A percentile compares a stretch with the other conserved stretches of the same genome.
These are phyloP conservation scores for Capniomyces stellatus DNA, from an alignment of 371 early-diverging fungal species.

Conservation along the genomic window DNA sequence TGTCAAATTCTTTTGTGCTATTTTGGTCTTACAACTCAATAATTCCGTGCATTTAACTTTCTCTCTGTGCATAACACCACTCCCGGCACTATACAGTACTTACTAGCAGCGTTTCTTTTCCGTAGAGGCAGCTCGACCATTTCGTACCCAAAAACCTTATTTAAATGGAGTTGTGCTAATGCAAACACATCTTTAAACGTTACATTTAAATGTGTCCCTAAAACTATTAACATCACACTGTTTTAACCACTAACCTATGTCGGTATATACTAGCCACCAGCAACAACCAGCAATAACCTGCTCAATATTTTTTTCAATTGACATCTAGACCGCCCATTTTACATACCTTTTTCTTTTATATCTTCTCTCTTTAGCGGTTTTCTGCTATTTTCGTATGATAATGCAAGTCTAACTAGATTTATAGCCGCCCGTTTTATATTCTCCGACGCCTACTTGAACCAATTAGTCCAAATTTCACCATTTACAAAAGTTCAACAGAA, in stretches of 20 bases:
- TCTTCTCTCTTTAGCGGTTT: neutral
- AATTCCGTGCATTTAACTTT: too few relatives aligned
- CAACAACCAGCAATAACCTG: too few relatives aligned
- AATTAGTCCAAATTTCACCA: too few relatives aligned
- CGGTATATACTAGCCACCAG: too few relatives aligned
- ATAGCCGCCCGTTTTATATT: neutral
- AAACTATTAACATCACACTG: too few relatives aligned
- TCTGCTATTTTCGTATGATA: neutral
- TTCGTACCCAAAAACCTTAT: neutral
- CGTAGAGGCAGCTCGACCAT: neutral
- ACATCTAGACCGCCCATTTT: too few relatives aligned
- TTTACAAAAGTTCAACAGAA: too few relatives aligned
- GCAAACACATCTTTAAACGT: neutral
- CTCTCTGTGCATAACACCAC: too few relatives aligned
- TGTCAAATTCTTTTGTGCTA: neutral
- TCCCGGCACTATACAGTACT: neutral
- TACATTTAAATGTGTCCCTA: neutral
- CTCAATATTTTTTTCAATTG: too few relatives aligned
- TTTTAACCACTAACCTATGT: too few relatives aligned
- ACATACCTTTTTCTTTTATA: neutral
- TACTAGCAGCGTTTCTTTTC: neutral
- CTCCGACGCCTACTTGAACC: neutral
- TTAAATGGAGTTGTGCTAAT: neutral
- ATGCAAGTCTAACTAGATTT: neutral
- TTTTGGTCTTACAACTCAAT: too few relatives aligned